These are phyloP conservation scores for Rubia balearica DNA, from an alignment of 305 asterid species.

Conservation along the genomic window DNA sequence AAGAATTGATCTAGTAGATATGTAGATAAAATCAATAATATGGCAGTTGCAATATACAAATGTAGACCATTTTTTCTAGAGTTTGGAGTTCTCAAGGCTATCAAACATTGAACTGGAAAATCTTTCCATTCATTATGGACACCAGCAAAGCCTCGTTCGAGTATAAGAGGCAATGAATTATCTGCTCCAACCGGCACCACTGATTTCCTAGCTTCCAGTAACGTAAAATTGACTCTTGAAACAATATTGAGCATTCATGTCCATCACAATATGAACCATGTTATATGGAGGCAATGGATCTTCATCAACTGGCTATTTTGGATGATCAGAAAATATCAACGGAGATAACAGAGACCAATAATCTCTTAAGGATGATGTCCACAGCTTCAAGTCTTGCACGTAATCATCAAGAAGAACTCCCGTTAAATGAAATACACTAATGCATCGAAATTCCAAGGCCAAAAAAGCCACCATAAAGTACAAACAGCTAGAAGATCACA, in stretches of 20 bases:
- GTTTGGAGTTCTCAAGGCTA: neutral
- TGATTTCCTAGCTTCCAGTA: conserved; percentile 59
- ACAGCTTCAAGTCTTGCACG: conserved; percentile 53
- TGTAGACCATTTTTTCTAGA: neutral
- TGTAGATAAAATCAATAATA: too few relatives aligned
- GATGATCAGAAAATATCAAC: conserved; percentile 95
- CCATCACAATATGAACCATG: conserved; percentile 96
- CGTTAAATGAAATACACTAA: conserved; percentile 18
- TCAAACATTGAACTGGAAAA: neutral
- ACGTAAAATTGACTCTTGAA: conserved; percentile 67
- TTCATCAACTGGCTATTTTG: conserved; percentile 96
- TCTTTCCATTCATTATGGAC: conserved; percentile 50
- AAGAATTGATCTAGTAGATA: too few relatives aligned
- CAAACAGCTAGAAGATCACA: neutral
- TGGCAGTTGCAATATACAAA: neutral
- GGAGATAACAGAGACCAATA: conserved; percentile 98
- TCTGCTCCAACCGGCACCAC: conserved; percentile 69
- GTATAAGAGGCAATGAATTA: conserved; percentile 71
- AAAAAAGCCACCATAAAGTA: conserved; percentile 16
- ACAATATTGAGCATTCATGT: conserved; percentile 91
- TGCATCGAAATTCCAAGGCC: conserved; percentile 4
- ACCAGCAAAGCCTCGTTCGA: conserved; percentile 79
- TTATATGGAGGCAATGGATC: conserved; percentile 92
- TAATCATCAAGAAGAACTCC: conserved; percentile 72
- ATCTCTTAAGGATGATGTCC: conserved; percentile 68